Evolutionary conservation across 805 yeast species (phyloP).

Genomic region (Metschnikowia hibisci): DNA sequence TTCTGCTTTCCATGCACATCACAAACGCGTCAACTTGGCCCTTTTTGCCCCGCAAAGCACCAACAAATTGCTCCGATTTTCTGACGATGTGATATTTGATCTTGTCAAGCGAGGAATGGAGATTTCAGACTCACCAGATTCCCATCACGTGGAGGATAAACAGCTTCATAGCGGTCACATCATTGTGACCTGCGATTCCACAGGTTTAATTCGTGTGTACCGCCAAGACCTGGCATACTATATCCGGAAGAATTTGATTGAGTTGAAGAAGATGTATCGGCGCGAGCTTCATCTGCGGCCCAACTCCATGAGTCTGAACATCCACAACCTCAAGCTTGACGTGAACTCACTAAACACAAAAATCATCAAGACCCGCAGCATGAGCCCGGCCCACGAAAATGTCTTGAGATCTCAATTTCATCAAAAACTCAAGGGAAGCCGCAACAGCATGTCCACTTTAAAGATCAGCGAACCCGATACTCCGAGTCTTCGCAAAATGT

Average conservation of each 20-base stretch:
- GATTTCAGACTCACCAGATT: constrained; percentile 7
- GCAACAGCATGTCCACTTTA: neutral
- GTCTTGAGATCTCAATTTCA: constrained; percentile 7
- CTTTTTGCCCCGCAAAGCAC: constrained; percentile 73
- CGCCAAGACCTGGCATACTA: constrained; percentile 70
- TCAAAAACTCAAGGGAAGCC: constrained; percentile 5
- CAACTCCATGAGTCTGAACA: constrained; percentile 1
- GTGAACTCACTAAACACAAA: constrained; percentile 1
- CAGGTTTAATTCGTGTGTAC: constrained; percentile 71
- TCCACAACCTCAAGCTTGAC: constrained; percentile 1
- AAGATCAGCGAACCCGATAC: neutral
- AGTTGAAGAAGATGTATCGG: constrained; percentile 7
- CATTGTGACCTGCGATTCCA: constrained; percentile 71
- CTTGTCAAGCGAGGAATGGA: constrained; percentile 30
- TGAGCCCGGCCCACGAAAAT: constrained; percentile 11
- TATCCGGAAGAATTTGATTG: constrained; percentile 26
- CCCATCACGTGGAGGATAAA: constrained; percentile 1
- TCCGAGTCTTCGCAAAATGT: neutral
- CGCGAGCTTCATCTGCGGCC: constrained; percentile 1
- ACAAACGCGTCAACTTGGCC: constrained; percentile 69
- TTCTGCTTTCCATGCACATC: constrained; percentile 74
- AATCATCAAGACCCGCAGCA: constrained; percentile 6
- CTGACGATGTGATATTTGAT: constrained; percentile 80
- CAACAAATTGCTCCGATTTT: constrained; percentile 56
- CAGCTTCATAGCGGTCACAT: constrained; percentile 37